These are phyloP conservation scores for Entomortierella lignicola DNA, from an alignment of 192 early-diverging fungal genomes.

Conservation along the genomic window DNA sequence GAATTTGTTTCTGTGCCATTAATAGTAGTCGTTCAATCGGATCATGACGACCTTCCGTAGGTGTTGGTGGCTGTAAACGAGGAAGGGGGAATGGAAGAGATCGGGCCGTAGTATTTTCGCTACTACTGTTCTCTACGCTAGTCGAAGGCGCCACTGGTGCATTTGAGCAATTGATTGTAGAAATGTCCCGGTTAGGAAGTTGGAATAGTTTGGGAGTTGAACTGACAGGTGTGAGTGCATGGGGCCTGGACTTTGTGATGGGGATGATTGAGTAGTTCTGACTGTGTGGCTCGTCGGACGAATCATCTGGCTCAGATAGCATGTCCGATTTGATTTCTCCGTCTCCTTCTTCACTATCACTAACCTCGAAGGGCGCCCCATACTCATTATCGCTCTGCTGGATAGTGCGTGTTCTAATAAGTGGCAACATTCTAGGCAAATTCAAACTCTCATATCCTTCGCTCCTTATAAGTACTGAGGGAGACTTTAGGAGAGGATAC, in stretches of 20 bases:
- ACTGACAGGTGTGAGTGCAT: background rate
- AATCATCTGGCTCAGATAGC: constrained; percentile 4
- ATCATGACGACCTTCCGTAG: constrained; percentile 2
- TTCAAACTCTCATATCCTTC: background rate
- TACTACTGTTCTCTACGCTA: background rate
- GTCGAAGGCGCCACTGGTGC: background rate
- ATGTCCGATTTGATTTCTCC: background rate
- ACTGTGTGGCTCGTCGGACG: constrained; percentile 17
- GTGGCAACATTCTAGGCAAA: constrained; percentile 17
- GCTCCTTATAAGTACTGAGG: background rate
- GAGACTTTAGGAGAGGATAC: constrained; percentile 33
- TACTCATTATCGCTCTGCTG: constrained; percentile 15
- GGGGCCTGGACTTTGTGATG: background rate
- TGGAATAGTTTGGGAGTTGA: constrained; percentile 7
- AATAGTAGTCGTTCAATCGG: constrained; percentile 28
- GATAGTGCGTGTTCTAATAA: constrained; percentile 32
- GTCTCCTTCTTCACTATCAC: constrained; percentile 1
- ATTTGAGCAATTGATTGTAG: background rate
- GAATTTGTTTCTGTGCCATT: background rate
- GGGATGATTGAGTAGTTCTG: constrained; percentile 22
- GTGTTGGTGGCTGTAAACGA: background rate
- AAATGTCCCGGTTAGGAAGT: constrained; percentile 29
- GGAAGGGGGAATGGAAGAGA: background rate
- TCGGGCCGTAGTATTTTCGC: background rate
- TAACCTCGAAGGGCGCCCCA: background rate